phyloP scores from a whole-genome alignment of 192 early-diverging fungal genomes.

The Kappamyces sp. region DNA sequence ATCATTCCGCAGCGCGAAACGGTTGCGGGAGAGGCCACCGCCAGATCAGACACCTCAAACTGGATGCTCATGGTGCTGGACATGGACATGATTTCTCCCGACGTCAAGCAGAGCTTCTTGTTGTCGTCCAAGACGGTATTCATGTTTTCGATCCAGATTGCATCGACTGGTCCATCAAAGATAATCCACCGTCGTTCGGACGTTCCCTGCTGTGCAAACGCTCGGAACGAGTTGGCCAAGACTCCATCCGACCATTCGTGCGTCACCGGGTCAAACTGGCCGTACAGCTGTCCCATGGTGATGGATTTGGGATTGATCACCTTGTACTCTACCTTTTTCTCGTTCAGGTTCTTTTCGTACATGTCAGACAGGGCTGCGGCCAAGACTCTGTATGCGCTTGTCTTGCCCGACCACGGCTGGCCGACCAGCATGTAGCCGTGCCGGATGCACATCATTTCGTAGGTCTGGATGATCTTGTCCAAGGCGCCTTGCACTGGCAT shows the following conservation, averaged over 20 bases:
- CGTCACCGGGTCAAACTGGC: slow-evolving; percentile 53
- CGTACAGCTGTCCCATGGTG: slow-evolving; percentile 60
- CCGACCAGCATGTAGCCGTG: slow-evolving; percentile 63
- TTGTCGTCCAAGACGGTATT: slow-evolving; percentile 61
- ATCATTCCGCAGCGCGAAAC: slow-evolving; percentile 61
- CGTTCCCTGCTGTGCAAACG: slow-evolving; percentile 42
- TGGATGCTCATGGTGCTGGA: slow-evolving; percentile 52
- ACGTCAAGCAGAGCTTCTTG: slow-evolving; percentile 56
- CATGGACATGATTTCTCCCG: slow-evolving; percentile 56
- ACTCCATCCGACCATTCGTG: slow-evolving; percentile 60
- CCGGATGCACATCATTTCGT: slow-evolving; percentile 61
- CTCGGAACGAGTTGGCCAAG: slow-evolving; percentile 48
- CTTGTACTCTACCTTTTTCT: slow-evolving; percentile 48
- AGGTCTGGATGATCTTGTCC: slow-evolving; percentile 58
- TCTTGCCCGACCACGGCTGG: slow-evolving; percentile 54
- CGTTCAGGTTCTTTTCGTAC: slow-evolving; percentile 36
- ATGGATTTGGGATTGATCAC: slow-evolving; percentile 59
- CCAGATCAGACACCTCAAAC: slow-evolving; percentile 56
- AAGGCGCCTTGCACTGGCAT: slow-evolving; percentile 40
- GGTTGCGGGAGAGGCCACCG: slow-evolving; percentile 56
- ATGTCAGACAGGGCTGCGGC: slow-evolving; percentile 47
- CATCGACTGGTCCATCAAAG: slow-evolving; percentile 59
- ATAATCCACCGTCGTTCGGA: slow-evolving; percentile 53
- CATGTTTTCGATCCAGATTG: slow-evolving; percentile 65
- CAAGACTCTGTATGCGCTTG: slow-evolving; percentile 49